These are phyloP conservation scores for Lactarius trivialis DNA, from an alignment of 768 basidiomycete genomes.

Conservation along the genomic window DNA sequence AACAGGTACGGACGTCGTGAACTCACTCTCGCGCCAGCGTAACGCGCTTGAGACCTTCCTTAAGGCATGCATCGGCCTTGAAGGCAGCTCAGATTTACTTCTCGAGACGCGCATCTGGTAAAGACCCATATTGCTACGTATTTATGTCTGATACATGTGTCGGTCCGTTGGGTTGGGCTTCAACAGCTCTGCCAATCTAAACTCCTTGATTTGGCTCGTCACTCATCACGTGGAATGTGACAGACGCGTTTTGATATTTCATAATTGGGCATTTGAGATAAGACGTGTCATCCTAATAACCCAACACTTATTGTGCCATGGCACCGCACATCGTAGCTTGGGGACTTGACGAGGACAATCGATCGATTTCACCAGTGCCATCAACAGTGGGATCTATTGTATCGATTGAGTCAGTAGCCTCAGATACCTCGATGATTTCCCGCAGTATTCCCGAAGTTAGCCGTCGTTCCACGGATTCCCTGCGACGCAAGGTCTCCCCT, in stretches of 20 bases:
- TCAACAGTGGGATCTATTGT: conserved; percentile 1
- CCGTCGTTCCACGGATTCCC: neutral
- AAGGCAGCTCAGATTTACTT: conserved; percentile 76
- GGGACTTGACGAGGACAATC: neutral
- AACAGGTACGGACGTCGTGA: conserved; percentile 81
- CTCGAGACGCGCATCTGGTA: conserved; percentile 88
- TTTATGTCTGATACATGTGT: neutral
- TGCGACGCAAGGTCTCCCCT: neutral
- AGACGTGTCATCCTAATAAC: neutral
- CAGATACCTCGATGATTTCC: neutral
- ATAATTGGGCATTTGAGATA: neutral
- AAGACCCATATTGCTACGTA: conserved; percentile 23
- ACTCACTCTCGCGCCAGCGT: conserved; percentile 91
- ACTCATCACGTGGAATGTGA: conserved; percentile 17
- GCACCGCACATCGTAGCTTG: conserved; percentile 14
- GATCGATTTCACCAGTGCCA: conserved; percentile 7
- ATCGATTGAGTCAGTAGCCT: conserved; percentile 10
- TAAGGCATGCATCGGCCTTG: conserved; percentile 89
- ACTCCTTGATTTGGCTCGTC: neutral
- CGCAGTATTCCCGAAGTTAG: neutral
- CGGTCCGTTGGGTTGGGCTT: conserved; percentile 3
- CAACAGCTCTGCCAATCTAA: conserved; percentile 3
- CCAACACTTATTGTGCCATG: neutral
- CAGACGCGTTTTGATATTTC: conserved; percentile 12
- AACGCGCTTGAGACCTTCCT: conserved; percentile 90